Percentiles rank a stretch among this genome's conserved stretches.
Evolutionary conservation across 139 green algal genomes (phyloP).

Genomic region (Eudorina sp.): DNA sequence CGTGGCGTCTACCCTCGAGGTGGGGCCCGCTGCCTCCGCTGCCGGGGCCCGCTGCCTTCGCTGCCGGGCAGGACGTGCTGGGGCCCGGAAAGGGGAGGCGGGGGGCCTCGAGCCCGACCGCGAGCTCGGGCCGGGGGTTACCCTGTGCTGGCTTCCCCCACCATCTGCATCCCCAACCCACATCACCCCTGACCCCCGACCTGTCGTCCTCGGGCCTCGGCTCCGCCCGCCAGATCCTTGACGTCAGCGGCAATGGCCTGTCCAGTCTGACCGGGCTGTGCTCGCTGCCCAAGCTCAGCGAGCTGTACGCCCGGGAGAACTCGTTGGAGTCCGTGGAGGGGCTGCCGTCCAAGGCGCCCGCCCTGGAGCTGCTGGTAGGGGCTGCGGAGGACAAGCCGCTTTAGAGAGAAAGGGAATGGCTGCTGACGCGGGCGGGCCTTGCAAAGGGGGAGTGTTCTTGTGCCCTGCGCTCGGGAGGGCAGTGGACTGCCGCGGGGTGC

Average conservation of each 20-base stretch:
- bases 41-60: too few species aligned
- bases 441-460: too few species aligned
- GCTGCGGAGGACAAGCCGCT: neutral
- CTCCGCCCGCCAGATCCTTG: slow-evolving; percentile 58
- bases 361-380: slow-evolving; percentile 55
- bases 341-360: slow-evolving; percentile 33
- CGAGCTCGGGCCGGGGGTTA: too few species aligned
- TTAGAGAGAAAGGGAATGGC: too few species aligned
- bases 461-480: too few species aligned
- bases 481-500: too few species aligned
- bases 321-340: slow-evolving; percentile 11
- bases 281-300: slow-evolving; percentile 44
- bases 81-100: neutral
- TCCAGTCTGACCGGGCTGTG: slow-evolving; percentile 42
- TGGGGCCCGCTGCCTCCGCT: slow-evolving; percentile 29
- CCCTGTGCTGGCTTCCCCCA: too few species aligned
- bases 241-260: slow-evolving; percentile 55
- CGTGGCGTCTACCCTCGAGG: slow-evolving; percentile 48
- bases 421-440: too few species aligned
- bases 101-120: too few species aligned
- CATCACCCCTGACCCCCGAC: too few species aligned
- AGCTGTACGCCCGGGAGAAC: slow-evolving; percentile 60
- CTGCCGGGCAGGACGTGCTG: too few species aligned
- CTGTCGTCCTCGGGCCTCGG: neutral
- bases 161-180: too few species aligned